Percentiles rank a stretch among this genome's conserved stretches.
These are phyloP conservation scores for Arthroderma sp. DNA, from an alignment of 2,329 filamentous ascomycete genomes.

Conservation along the genomic window DNA sequence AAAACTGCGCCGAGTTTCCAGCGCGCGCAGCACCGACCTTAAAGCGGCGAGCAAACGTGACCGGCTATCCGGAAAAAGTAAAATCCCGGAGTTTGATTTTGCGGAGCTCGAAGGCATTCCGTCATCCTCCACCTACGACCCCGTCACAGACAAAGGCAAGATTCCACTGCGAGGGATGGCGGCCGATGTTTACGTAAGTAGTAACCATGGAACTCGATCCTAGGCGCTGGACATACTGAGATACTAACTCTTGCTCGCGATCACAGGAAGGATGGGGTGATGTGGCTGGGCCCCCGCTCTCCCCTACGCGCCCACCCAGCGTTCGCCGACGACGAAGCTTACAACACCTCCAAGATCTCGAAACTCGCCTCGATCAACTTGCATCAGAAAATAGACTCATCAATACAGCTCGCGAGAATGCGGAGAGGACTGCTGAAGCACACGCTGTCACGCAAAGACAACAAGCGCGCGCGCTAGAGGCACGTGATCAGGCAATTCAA, in stretches of 20 bases:
- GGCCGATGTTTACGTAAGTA: constrained; percentile 75
- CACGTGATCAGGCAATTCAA: constrained; percentile 56
- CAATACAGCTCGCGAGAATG: constrained; percentile 54
- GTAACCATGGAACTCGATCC: constrained; percentile 10
- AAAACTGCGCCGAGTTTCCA: constrained; percentile 46
- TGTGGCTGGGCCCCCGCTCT: constrained; percentile 69
- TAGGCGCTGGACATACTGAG: too few relatives aligned
- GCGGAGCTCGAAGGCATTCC: constrained; percentile 27
- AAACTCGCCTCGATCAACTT: constrained; percentile 71
- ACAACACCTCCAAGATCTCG: constrained; percentile 80
- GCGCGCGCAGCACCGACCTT: constrained; percentile 62
- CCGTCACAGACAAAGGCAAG: constrained; percentile 77
- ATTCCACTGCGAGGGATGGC: constrained; percentile 74
- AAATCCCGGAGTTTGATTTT: constrained; percentile 12
- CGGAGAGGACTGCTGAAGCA: constrained; percentile 52
- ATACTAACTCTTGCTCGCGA: constrained; percentile 10
- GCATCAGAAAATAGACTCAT: constrained; percentile 66
- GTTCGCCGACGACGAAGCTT: constrained; percentile 96
- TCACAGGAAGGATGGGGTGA: constrained; percentile 83
- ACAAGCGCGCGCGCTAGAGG: constrained; percentile 45
- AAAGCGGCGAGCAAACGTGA: constrained; percentile 43
- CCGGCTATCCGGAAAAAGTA: constrained; percentile 5
- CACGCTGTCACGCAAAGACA: constrained; percentile 42
- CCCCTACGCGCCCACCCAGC: constrained; percentile 80
- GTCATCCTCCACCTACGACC: constrained; percentile 50